A percentile compares a stretch with the other conserved stretches of the same genome.
These are phyloP conservation scores for Filosporella fistucella DNA, from an alignment of 495 filamentous ascomycete genomes.

Conservation along the genomic window DNA sequence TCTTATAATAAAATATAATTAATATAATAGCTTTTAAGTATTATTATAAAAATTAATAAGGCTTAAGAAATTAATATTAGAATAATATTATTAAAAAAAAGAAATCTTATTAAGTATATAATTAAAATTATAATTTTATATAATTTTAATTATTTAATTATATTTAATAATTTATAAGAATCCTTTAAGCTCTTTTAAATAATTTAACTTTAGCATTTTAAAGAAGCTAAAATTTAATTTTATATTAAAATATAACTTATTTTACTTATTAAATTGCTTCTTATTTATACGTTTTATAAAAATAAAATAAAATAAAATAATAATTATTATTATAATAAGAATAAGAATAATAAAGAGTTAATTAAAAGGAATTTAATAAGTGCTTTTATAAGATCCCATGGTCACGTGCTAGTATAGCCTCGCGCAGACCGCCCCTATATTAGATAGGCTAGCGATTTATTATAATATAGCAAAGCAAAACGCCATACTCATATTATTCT, in stretches of 20 bases:
- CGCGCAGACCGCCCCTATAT: too few species aligned
- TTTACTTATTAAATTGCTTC: too few species aligned
- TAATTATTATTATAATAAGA: constrained; percentile 1
- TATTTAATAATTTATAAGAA: not conserved
- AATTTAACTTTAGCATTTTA: too few species aligned
- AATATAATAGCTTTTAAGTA: not conserved
- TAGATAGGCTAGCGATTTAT: not conserved
- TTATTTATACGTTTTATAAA: not conserved
- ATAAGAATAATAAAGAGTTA: not conserved
- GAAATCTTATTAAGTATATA: not conserved
- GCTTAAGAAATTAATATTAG: not conserved
- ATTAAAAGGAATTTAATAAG: not conserved
- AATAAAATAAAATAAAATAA: not conserved
- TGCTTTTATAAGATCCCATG: not conserved
- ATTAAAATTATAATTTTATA: not conserved
- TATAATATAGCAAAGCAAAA: constrained; percentile 1
- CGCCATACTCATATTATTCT: constrained; percentile 7
- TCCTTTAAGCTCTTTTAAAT: not conserved
- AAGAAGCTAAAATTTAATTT: too few species aligned
- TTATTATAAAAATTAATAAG: not conserved
- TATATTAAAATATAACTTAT: too few species aligned
- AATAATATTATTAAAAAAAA: not conserved
- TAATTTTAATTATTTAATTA: not conserved
- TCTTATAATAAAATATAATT: not conserved
- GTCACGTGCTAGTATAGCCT: not conserved